These are phyloP conservation scores for Candida vartiovaarae DNA, from an alignment of 805 yeast species.

Conservation along the genomic window DNA sequence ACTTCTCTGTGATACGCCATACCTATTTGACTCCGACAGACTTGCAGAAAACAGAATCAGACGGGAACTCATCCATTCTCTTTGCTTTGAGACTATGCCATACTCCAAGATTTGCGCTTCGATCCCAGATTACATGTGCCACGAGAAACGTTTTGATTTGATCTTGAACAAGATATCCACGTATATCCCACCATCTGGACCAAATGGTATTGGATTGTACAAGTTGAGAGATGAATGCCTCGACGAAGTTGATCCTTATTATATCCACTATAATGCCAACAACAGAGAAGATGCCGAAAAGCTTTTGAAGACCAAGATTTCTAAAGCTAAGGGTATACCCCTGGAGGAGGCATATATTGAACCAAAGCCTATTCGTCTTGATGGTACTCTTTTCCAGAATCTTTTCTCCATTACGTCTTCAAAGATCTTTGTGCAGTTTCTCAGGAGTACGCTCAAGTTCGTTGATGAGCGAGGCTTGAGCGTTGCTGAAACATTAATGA, in stretches of 20 bases:
- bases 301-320: constrained; percentile 44
- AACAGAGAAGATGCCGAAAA: constrained; percentile 79
- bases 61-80: constrained; percentile 71
- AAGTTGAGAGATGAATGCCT: constrained; percentile 51
- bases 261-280: constrained; percentile 68
- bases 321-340: constrained; percentile 31
- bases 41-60: constrained; percentile 44
- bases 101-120: constrained; percentile 62
- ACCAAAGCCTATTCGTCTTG: constrained; percentile 39
- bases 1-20: constrained; percentile 58
- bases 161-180: constrained; percentile 50
- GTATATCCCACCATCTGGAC: constrained; percentile 52
- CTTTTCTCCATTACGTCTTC: constrained; percentile 49
- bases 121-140: constrained; percentile 69
- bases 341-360: constrained; percentile 46
- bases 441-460: constrained; percentile 41
- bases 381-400: constrained; percentile 32
- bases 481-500: constrained; percentile 51
- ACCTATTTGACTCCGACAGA: constrained; percentile 43
- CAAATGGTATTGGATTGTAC: constrained; percentile 57
- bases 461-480: constrained; percentile 26
- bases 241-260: constrained; percentile 70
- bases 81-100: constrained; percentile 69
- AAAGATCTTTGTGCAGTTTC: constrained; percentile 43
- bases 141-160: constrained; percentile 69